A percentile compares a stretch with the other conserved stretches of the same genome.
phyloP scores from a whole-genome alignment of 768 basidiomycete genomes.

The Mycena indigotica region DNA sequence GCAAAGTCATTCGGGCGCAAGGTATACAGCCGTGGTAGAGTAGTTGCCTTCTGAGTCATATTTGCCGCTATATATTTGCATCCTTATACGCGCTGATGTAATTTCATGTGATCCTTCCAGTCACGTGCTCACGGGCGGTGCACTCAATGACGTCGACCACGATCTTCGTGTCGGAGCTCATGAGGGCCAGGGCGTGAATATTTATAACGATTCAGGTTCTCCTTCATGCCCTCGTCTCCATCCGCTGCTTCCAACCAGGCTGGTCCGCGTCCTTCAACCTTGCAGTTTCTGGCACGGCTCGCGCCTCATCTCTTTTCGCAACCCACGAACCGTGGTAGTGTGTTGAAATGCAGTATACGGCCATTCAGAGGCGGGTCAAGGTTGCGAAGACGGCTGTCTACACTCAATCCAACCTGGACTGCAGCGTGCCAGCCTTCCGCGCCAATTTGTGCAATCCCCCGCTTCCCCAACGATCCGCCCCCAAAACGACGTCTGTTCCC shows the following conservation, averaged over 20 bases:
- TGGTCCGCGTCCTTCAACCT: not conserved
- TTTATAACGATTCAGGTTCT: no score
- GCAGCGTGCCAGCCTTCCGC: not conserved
- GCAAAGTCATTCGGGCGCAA: constrained; percentile 1
- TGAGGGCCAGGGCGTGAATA: no score
- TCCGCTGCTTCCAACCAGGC: no score
- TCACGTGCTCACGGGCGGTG: no score
- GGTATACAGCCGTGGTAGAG: not conserved
- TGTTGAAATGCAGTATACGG: not conserved
- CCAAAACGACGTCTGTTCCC: not conserved
- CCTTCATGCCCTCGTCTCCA: no score
- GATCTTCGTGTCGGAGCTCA: no score
- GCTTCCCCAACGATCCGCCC: not conserved
- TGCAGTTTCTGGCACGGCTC: not conserved
- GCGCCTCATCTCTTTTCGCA: not conserved
- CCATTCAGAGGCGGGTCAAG: not conserved
- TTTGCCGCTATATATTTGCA: no score
- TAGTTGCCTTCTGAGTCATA: no score
- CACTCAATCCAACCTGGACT: not conserved
- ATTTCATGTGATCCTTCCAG: no score
- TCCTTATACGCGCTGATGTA: no score
- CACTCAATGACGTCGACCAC: no score
- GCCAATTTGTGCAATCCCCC: not conserved
- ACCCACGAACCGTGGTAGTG: not conserved
- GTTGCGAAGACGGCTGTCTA: not conserved